A percentile compares a stretch with the other conserved stretches of the same genome.
phyloP scores from a whole-genome alignment of 169 alveolate genomes.

The Plasmodium vivax region DNA sequence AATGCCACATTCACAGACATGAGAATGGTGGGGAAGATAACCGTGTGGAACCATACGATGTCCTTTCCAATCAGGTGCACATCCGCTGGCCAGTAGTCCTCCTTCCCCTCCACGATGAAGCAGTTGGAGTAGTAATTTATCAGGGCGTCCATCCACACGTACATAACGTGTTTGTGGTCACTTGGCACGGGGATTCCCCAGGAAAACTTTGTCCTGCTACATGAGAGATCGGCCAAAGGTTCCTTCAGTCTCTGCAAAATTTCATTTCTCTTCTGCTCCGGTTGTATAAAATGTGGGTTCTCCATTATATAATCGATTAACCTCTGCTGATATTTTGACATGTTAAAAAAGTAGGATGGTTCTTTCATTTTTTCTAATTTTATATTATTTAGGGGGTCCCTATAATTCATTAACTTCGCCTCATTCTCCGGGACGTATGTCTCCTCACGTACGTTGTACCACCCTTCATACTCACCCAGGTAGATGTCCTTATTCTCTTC shows the following conservation, averaged over 20 bases:
- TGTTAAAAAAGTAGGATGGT: slow-evolving; percentile 90
- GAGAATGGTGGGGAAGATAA: slow-evolving; percentile 92
- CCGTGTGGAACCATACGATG: slow-evolving; percentile 94
- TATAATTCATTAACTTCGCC: slow-evolving; percentile 89
- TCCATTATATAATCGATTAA: slow-evolving; percentile 83
- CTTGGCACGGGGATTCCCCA: slow-evolving; percentile 95
- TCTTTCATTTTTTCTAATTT: slow-evolving; percentile 91
- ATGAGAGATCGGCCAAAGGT: slow-evolving; percentile 91
- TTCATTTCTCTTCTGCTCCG: slow-evolving; percentile 86
- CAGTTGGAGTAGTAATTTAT: slow-evolving; percentile 89
- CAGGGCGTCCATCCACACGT: slow-evolving; percentile 96
- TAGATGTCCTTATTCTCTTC: slow-evolving; percentile 88
- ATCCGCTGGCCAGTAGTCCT: slow-evolving; percentile 83
- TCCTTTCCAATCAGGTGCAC: slow-evolving; percentile 90
- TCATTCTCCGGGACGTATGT: slow-evolving; percentile 91
- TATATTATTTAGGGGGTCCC: slow-evolving; percentile 87
- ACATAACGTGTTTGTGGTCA: slow-evolving; percentile 92
- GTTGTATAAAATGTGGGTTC: slow-evolving; percentile 87
- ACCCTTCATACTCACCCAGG: slow-evolving; percentile 89
- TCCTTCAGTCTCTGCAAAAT: slow-evolving; percentile 86
- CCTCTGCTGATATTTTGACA: slow-evolving; percentile 89
- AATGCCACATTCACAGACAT: slow-evolving; percentile 86
- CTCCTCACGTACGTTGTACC: slow-evolving; percentile 95
- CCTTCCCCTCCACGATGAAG: slow-evolving; percentile 77
- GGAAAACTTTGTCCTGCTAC: slow-evolving; percentile 90